Evolutionary conservation across 1,284 basidiomycete genomes (phyloP).

Genomic region (Austropuccinia psidii): DNA sequence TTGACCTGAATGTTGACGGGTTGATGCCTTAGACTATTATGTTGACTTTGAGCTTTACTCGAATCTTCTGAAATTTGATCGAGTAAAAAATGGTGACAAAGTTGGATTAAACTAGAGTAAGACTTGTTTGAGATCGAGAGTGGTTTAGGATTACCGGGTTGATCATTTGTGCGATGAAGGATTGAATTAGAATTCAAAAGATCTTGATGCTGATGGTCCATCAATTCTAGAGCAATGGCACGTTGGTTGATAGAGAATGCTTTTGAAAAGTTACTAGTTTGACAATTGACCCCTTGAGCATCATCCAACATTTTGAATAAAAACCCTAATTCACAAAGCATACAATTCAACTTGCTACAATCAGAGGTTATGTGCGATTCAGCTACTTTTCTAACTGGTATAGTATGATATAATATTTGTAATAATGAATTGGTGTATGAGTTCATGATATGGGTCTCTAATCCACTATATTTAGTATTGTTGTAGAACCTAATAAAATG

Average conservation of each 20-base stretch:
- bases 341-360: slow-evolving; percentile 79
- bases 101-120: slow-evolving; percentile 83
- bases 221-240: slow-evolving; percentile 74
- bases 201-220: slow-evolving; percentile 66
- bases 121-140: slow-evolving; percentile 55
- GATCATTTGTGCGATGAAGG: neutral
- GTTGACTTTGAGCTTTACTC: slow-evolving; percentile 40
- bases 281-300: slow-evolving; percentile 86
- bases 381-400: slow-evolving; percentile 69
- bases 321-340: slow-evolving; percentile 93
- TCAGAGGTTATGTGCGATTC: slow-evolving; percentile 83
- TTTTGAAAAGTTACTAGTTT: slow-evolving; percentile 92
- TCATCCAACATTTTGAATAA: slow-evolving; percentile 92
- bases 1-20: slow-evolving; percentile 27
- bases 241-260: slow-evolving; percentile 71
- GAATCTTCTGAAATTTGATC: slow-evolving; percentile 65
- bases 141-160: neutral
- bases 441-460: slow-evolving; percentile 95
- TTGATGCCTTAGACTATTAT: slow-evolving; percentile 46
- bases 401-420: slow-evolving; percentile 77
- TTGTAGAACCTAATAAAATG: slow-evolving; percentile 93
- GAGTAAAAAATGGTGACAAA: slow-evolving; percentile 86
- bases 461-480: slow-evolving; percentile 75
- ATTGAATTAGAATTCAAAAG: slow-evolving; percentile 19
- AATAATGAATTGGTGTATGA: slow-evolving; percentile 93